Evolutionary conservation across 495 filamentous ascomycete species (phyloP).

Genomic region (Alectoria sarmentosa): DNA sequence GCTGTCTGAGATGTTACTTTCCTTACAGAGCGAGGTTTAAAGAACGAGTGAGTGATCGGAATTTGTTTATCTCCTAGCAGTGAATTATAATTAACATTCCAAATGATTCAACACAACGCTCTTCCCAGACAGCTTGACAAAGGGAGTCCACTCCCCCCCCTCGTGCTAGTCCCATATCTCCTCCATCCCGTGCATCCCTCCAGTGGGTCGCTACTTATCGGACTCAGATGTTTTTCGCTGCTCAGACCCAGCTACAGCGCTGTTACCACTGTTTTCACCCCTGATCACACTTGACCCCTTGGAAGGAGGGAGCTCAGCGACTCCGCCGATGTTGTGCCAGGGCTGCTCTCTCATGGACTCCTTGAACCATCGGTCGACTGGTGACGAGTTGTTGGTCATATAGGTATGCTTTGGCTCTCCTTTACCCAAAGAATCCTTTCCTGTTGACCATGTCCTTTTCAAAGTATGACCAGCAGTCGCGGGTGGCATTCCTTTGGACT

Average conservation of each 20-base stretch:
- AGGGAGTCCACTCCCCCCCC: too few species aligned
- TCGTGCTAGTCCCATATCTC: too few species aligned
- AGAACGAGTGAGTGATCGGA: too few species aligned
- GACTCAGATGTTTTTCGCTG: not conserved
- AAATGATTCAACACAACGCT: too few species aligned
- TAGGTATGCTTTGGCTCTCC: not conserved
- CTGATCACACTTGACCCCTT: not conserved
- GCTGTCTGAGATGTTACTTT: too few species aligned
- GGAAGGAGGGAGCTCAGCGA: not conserved
- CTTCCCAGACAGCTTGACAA: too few species aligned
- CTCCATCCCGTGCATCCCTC: too few species aligned
- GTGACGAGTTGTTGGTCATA: not conserved
- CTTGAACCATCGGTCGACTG: not conserved
- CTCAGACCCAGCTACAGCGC: conserved; percentile 1
- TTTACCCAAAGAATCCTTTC: not conserved
- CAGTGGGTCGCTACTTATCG: not conserved
- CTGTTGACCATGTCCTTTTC: not conserved
- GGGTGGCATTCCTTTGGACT: not conserved
- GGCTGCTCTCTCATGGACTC: conserved; percentile 3
- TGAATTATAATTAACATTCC: too few species aligned
- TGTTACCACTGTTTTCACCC: not conserved
- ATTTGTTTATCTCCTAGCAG: too few species aligned
- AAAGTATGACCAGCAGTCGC: not conserved
- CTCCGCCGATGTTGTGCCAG: not conserved
- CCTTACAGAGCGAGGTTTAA: too few species aligned